Evolutionary conservation across 306 rosid species (phyloP).

Genomic region (Morella rubra): DNA sequence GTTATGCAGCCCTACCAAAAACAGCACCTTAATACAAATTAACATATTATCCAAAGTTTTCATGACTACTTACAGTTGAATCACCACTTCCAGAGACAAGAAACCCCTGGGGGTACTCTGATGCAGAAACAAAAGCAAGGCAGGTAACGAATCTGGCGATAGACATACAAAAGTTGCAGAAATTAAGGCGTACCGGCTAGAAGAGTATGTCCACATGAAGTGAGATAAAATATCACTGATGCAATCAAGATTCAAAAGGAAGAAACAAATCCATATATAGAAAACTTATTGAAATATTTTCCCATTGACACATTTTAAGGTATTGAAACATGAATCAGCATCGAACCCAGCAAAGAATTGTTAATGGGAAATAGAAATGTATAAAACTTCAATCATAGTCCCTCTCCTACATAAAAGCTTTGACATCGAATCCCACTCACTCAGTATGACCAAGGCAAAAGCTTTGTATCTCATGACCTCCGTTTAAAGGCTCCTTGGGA

Average conservation of each 20-base stretch:
- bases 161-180: conserved; percentile 19
- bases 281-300: neutral
- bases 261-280: neutral
- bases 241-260: neutral
- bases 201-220: conserved; percentile 9
- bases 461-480: conserved; percentile 87
- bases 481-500: conserved; percentile 66
- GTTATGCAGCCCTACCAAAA: too few species aligned
- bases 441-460: conserved; percentile 94
- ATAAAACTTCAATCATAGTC: neutral
- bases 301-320: neutral
- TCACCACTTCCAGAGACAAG: conserved; percentile 93
- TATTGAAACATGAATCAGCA: conserved; percentile 11
- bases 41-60: conserved; percentile 21
- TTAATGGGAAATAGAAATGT: neutral
- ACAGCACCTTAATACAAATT: conserved; percentile 21
- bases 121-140: conserved; percentile 60
- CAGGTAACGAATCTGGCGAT: conserved; percentile 77
- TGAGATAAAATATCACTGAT: neutral
- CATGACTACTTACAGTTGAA: conserved; percentile 63
- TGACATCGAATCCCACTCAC: conserved; percentile 45
- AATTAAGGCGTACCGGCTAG: conserved; percentile 2
- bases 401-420: neutral
- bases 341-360: conserved; percentile 1
- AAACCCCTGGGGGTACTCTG: conserved; percentile 56